Evolutionary conservation across 2,329 filamentous ascomycete genomes (phyloP).

Genomic region (Pseudogymnoascus sp.): DNA sequence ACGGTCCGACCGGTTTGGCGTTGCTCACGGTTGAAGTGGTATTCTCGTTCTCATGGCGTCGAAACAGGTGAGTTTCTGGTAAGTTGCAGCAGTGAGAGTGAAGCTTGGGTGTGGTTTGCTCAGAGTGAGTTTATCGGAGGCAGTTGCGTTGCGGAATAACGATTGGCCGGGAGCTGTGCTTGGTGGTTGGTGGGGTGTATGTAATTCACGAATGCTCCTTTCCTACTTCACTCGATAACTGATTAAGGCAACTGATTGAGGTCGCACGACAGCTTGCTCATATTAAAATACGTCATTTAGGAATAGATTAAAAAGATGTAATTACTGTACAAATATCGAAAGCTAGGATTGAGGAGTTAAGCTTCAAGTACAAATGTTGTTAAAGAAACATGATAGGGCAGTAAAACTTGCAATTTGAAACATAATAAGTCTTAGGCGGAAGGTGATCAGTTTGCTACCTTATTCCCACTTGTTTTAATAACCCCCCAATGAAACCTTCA

Average conservation of each 20-base stretch:
- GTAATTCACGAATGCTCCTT: not conserved
- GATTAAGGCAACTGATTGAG: not conserved
- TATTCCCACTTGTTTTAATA: too few relatives aligned
- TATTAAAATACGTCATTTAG: too few relatives aligned
- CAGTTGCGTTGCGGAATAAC: not conserved
- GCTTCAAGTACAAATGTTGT: too few relatives aligned
- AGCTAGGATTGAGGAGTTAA: too few relatives aligned
- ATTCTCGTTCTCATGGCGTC: not conserved
- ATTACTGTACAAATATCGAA: too few relatives aligned
- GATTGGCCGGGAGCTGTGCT: not conserved
- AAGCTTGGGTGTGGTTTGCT: not conserved
- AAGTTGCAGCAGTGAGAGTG: not conserved
- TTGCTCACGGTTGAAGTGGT: conserved; percentile 1
- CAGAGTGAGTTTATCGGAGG: not conserved
- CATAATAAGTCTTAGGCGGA: too few relatives aligned
- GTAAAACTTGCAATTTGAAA: too few relatives aligned
- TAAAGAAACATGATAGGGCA: too few relatives aligned
- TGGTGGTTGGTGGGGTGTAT: not conserved
- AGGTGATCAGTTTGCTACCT: too few relatives aligned
- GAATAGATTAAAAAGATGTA: too few relatives aligned
- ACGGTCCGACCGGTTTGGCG: not conserved
- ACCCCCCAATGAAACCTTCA: too few relatives aligned
- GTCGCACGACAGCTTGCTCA: not conserved
- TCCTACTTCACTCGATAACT: not conserved
- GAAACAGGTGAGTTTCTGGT: not conserved